Evolutionary conservation across 2,329 filamentous ascomycete species (phyloP), one percentile per base, ranked within the genome.

Genomic region (Pseudogymnoascus destructans): DNA sequence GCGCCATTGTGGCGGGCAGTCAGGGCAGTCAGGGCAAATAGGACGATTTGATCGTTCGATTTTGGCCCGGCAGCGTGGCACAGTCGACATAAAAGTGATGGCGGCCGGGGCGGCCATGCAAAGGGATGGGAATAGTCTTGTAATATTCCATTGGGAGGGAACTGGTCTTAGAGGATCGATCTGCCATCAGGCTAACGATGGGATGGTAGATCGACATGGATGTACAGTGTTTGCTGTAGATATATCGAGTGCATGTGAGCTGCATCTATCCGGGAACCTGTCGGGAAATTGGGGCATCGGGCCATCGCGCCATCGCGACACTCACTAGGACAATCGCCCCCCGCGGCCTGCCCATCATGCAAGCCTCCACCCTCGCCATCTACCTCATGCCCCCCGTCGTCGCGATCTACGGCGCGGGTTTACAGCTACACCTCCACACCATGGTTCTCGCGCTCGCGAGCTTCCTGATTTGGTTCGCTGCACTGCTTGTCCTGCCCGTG

Each of bases 351-450:
- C 55, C 38, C 21, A 36, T 59, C 32, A 55, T 55, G 19, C 54
- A 56, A 55, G 55, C 54, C 23, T 57, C 58, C 5, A 57, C 42
- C 17, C 54, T 55, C 19, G 36, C 58, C 9, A 56, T 59, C 6
- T 59, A 55, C 46, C 58, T 59, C 9, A 55, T 57, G 36, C 54
- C 40, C 11, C 58, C 58, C 15, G 33, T 42, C 19, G 40, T 32
- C 13, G 33, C 36, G 10, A 59, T 74, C 10, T 71, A 70, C 21
- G 73, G 73, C 8, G 69, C 69, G 1, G 67, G 66, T 0, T 63
- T 75, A n/a, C 66, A 74, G 59, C 71, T 74, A 56, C 70, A 73
- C 57, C 60, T 71, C 3, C 70, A 72, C 58, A 75, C 70, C 63
- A 68, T 69, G 62, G 67, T 74, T 0, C 66, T 75, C 5, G 72